phyloP scores from a whole-genome alignment of 2,329 filamentous ascomycete species.

The Amauroascus niger region DNA sequence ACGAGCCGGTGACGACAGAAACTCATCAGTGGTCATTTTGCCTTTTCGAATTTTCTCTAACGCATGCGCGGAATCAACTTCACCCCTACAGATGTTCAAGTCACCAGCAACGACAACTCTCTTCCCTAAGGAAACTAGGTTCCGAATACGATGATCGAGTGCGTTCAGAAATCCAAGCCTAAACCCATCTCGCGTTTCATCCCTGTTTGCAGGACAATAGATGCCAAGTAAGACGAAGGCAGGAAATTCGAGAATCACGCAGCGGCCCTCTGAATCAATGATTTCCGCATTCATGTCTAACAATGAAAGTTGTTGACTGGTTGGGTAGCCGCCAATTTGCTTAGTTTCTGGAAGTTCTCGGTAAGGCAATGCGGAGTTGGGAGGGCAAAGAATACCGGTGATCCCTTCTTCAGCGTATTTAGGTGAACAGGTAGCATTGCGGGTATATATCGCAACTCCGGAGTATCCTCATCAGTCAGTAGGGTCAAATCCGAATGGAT shows the following conservation, averaged over 20 bases:
- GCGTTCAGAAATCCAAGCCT: constrained; percentile 68
- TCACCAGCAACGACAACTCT: constrained; percentile 79
- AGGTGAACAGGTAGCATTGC: constrained; percentile 74
- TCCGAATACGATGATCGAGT: constrained; percentile 74
- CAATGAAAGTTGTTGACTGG: constrained; percentile 53
- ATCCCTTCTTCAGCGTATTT: constrained; percentile 92
- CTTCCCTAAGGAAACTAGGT: constrained; percentile 70
- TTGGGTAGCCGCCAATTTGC: constrained; percentile 84
- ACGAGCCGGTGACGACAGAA: constrained; percentile 60
- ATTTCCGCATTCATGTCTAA: constrained; percentile 55
- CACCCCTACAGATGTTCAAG: constrained; percentile 64
- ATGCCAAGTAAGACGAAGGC: constrained; percentile 89
- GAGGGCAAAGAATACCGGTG: constrained; percentile 65
- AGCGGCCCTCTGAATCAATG: constrained; percentile 85
- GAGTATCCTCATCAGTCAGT: constrained; percentile 62
- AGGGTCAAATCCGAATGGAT: neutral
- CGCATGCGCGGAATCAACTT: constrained; percentile 67
- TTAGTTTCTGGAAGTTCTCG: constrained; percentile 62
- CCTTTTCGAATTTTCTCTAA: constrained; percentile 63
- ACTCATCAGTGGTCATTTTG: constrained; percentile 58
- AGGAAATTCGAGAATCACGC: constrained; percentile 83
- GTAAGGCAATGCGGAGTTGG: constrained; percentile 61
- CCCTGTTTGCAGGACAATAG: constrained; percentile 82
- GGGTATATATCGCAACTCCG: constrained; percentile 88
- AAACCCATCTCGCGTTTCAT: constrained; percentile 74